Conservation (phyloP, 78 protist species). For the Monosiga brevicollis region DNA sequence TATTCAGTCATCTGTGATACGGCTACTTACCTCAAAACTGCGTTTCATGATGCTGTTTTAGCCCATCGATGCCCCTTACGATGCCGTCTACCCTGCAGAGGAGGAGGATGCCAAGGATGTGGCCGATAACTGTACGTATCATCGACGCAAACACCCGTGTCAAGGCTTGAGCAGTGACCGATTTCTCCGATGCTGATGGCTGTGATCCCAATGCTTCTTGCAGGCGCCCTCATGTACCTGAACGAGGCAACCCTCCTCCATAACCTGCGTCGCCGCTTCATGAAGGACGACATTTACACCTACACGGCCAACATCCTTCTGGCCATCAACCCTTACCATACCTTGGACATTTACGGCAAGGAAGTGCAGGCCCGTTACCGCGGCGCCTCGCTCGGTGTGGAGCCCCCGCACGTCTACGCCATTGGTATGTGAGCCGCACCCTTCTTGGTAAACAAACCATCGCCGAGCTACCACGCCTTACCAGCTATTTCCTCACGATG, state of each 20-base stretch:
- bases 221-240: constrained; percentile 6
- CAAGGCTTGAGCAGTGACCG: too few relatives aligned
- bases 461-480: background rate
- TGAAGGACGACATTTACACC: constrained; percentile 10
- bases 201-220: too few relatives aligned
- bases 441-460: constrained; percentile 36
- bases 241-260: constrained; percentile 9
- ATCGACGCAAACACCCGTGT: too few relatives aligned
- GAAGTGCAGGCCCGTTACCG: constrained; percentile 2
- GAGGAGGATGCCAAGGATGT: background rate
- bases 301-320: constrained; percentile 26
- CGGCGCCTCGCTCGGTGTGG: constrained; percentile 55
- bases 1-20: background rate
- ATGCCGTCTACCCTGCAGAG: constrained; percentile 2
- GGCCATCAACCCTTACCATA: constrained; percentile 28
- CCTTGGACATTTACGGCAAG: background rate
- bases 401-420: constrained; percentile 82
- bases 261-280: background rate
- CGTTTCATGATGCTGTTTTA: background rate
- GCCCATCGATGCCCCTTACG: background rate
- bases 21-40: background rate
- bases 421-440: constrained; percentile 68
- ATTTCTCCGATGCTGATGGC: too few relatives aligned
- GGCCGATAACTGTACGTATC: background rate
- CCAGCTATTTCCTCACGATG: constrained; percentile 66